Evolutionary conservation across 2,329 filamentous ascomycete species (phyloP).

Genomic region (Aspergillus terreus): DNA sequence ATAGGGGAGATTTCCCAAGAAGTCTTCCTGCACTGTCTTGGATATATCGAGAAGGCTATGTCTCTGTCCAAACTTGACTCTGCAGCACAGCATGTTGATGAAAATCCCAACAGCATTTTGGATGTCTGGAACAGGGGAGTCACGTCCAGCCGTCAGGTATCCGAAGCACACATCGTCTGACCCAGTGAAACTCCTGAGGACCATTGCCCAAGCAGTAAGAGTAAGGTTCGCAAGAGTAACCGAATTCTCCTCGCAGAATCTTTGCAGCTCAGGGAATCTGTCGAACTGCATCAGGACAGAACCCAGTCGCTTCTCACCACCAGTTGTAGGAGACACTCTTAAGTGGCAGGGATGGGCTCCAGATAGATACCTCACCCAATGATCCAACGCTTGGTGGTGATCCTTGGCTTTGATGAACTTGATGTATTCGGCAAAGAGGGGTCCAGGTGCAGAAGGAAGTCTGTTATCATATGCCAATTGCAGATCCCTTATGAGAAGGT

Average conservation of each 20-base stretch:
- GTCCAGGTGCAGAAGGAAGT: slow-evolving; percentile 24
- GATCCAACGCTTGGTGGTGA: slow-evolving; percentile 23
- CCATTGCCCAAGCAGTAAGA: slow-evolving; percentile 38
- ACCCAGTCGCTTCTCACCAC: slow-evolving; percentile 5
- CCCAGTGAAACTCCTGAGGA: slow-evolving; percentile 28
- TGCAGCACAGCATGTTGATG: slow-evolving; percentile 55
- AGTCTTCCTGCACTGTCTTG: slow-evolving; percentile 44
- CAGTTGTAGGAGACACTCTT: slow-evolving; percentile 6
- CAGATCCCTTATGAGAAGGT: slow-evolving; percentile 30
- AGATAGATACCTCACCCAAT: slow-evolving; percentile 35
- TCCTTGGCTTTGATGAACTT: slow-evolving; percentile 27
- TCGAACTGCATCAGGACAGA: slow-evolving; percentile 21
- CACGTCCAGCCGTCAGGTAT: slow-evolving; percentile 39
- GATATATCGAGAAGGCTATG: slow-evolving; percentile 39
- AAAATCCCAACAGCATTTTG: slow-evolving; percentile 48
- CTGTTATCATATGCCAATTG: slow-evolving; percentile 28
- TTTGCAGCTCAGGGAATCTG: slow-evolving; percentile 27
- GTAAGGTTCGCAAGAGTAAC: slow-evolving; percentile 37
- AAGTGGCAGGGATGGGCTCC: slow-evolving; percentile 32
- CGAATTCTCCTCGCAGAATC: slow-evolving; percentile 28
- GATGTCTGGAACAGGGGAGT: slow-evolving; percentile 44
- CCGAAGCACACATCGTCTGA: slow-evolving; percentile 42
- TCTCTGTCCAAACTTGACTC: slow-evolving; percentile 37
- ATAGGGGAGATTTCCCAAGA: slow-evolving; percentile 45
- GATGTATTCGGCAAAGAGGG: slow-evolving; percentile 37